Evolutionary conservation across 139 green algal genomes (phyloP).

Genomic region (Dunaliella primolecta): DNA sequence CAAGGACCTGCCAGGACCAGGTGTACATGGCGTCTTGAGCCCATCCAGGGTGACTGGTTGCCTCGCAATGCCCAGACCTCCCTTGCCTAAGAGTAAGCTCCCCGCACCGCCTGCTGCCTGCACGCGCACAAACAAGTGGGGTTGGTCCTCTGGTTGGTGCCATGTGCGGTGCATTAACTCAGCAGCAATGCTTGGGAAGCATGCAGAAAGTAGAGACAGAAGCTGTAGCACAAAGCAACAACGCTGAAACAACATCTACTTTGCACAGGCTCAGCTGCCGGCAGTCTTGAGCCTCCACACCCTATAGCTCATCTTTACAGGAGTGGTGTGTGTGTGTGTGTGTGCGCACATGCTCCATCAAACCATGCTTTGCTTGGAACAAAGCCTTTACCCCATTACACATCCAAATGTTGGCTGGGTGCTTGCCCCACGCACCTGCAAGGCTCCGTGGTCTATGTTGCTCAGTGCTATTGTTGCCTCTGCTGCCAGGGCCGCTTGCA

Average conservation of each 20-base stretch:
- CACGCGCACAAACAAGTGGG: too few relatives aligned
- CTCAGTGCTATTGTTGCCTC: neutral
- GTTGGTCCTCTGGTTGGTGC: too few relatives aligned
- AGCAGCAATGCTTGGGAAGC: too few relatives aligned
- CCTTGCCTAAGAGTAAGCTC: neutral
- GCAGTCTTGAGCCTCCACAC: neutral
- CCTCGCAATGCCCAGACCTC: neutral
- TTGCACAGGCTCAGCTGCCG: neutral
- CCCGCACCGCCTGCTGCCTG: neutral
- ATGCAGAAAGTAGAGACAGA: neutral
- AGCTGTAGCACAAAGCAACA: neutral
- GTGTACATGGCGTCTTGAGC: neutral
- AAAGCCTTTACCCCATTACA: neutral
- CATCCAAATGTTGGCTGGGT: neutral
- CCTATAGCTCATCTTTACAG: neutral
- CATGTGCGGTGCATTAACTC: too few relatives aligned
- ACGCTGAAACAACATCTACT: neutral
- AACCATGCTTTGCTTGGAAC: neutral
- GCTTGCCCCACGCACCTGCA: neutral
- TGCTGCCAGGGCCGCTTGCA: conserved; percentile 6
- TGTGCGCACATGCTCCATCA: neutral
- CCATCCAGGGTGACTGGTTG: neutral
- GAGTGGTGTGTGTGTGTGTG: neutral
- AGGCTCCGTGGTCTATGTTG: neutral
- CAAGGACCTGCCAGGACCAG: neutral